These are phyloP conservation scores for Fusarium siculi DNA, from an alignment of 2,329 filamentous ascomycete species.

Conservation along the genomic window DNA sequence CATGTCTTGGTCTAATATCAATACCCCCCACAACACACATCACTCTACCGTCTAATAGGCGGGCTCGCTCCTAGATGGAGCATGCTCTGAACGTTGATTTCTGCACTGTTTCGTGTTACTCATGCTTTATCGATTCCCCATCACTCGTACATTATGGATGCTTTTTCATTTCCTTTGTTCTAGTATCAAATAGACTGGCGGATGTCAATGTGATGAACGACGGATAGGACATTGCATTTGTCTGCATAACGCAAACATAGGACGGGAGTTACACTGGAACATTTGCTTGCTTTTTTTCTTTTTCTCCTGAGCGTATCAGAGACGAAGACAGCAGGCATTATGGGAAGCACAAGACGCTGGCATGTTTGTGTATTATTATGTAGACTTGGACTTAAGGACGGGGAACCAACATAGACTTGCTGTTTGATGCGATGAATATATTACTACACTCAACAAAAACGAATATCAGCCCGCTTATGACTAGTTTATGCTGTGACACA, in stretches of 20 bases:
- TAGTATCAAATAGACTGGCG: slow-evolving; percentile 45
- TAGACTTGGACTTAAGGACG: slow-evolving; percentile 39
- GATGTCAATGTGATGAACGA: slow-evolving; percentile 45
- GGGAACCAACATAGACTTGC: slow-evolving; percentile 43
- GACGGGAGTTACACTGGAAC: slow-evolving; percentile 43
- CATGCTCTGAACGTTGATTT: slow-evolving; percentile 36
- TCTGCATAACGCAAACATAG: slow-evolving; percentile 42
- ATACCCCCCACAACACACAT: slow-evolving; percentile 2
- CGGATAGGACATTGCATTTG: slow-evolving; percentile 34
- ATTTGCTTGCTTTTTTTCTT: slow-evolving; percentile 32
- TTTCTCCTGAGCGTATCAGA: slow-evolving; percentile 29
- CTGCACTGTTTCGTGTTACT: slow-evolving; percentile 22
- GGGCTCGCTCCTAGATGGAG: slow-evolving; percentile 44
- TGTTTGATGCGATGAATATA: slow-evolving; percentile 28
- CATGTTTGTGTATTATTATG: slow-evolving; percentile 44
- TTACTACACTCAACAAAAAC: neutral
- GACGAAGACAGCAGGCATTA: slow-evolving; percentile 35
- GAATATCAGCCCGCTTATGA: neutral
- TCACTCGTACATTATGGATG: slow-evolving; percentile 31
- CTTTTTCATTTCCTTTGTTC: slow-evolving; percentile 39
- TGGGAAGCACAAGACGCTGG: slow-evolving; percentile 43
- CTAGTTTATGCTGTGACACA: neutral
- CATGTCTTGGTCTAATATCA: slow-evolving; percentile 39
- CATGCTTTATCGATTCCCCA: slow-evolving; percentile 40
- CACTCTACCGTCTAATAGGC: slow-evolving; percentile 10